Percentiles rank a stretch among this genome's conserved stretches.
These are phyloP conservation scores for Rhizopogon salebrosus DNA, from an alignment of 768 basidiomycete genomes.

Conservation along the genomic window DNA sequence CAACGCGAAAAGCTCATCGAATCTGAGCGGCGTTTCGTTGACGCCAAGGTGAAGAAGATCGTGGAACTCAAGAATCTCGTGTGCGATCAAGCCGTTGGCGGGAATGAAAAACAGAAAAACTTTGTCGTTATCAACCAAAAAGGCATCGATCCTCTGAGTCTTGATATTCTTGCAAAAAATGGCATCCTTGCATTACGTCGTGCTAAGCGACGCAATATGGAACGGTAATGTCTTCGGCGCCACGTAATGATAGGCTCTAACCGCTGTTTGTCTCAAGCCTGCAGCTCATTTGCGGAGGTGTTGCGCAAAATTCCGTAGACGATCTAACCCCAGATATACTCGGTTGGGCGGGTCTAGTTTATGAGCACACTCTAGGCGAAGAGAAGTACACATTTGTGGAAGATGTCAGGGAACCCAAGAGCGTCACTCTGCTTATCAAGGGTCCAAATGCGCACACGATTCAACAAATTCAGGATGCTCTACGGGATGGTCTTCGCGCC, in stretches of 20 bases:
- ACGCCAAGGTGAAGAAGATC: slow-evolving; percentile 92
- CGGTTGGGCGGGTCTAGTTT: slow-evolving; percentile 97
- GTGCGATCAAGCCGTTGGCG: slow-evolving; percentile 87
- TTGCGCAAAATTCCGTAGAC: slow-evolving; percentile 96
- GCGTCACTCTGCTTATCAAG: slow-evolving; percentile 94
- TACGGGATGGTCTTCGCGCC: slow-evolving; percentile 91
- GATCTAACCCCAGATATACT: slow-evolving; percentile 88
- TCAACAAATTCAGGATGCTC: slow-evolving; percentile 95
- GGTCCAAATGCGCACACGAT: slow-evolving; percentile 96
- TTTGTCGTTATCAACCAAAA: slow-evolving; percentile 99
- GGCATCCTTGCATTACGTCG: slow-evolving; percentile 92
- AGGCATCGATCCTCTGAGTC: slow-evolving; percentile 94
- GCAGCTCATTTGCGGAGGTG: slow-evolving; percentile 91
- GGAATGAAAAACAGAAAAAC: slow-evolving; percentile 73
- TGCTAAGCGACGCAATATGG: slow-evolving; percentile 99
- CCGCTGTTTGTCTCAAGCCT: slow-evolving; percentile 44
- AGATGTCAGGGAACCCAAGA: slow-evolving; percentile 92
- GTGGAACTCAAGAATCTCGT: slow-evolving; percentile 95
- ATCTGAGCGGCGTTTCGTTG: slow-evolving; percentile 90
- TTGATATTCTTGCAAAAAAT: slow-evolving; percentile 95
- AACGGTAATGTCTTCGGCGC: slow-evolving; percentile 51
- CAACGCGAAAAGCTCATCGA: slow-evolving; percentile 99
- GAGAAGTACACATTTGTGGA: slow-evolving; percentile 98
- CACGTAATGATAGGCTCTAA: slow-evolving; percentile 27
- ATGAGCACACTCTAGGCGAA: slow-evolving; percentile 98